Conservation (phyloP, 2,329 filamentous ascomycete species). For the Fusarium sp. region DNA sequence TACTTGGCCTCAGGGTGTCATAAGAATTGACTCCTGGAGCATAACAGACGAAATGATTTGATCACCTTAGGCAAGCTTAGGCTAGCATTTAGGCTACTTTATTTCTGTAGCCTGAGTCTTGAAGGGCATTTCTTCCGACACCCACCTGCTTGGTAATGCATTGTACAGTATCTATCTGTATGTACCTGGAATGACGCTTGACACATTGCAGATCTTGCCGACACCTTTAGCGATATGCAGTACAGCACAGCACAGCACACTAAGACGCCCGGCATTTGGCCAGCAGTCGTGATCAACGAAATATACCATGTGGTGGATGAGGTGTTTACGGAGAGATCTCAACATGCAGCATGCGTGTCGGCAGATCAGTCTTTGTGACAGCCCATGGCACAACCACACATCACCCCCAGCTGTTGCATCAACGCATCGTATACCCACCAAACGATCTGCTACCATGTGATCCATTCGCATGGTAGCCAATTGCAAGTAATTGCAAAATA, state of each 20-base stretch:
- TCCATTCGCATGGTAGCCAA: conserved; percentile 42
- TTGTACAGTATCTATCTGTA: not conserved
- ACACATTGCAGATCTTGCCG: not conserved
- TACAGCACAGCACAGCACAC: not conserved
- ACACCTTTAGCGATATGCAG: not conserved
- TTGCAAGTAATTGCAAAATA: conserved; percentile 35
- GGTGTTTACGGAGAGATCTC: conserved; percentile 4
- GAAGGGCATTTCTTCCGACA: too few relatives aligned
- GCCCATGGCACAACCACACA: conserved; percentile 3
- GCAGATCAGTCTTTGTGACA: conserved; percentile 4
- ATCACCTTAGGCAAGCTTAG: too few relatives aligned
- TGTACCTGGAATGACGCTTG: not conserved
- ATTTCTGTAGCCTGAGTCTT: too few relatives aligned
- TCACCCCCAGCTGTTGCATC: conserved; percentile 6
- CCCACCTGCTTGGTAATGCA: too few relatives aligned
- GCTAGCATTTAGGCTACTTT: too few relatives aligned
- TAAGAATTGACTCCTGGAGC: too few relatives aligned
- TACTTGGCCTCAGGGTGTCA: too few relatives aligned
- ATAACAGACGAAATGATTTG: too few relatives aligned
- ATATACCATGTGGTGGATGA: not conserved
- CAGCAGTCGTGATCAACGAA: not conserved
- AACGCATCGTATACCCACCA: conserved; percentile 18
- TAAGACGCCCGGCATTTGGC: not conserved
- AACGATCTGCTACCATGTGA: conserved; percentile 38
- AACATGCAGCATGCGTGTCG: conserved; percentile 2